These are phyloP conservation scores for Verticillium tricorpus DNA, from an alignment of 2,329 filamentous ascomycete species.

Conservation along the genomic window DNA sequence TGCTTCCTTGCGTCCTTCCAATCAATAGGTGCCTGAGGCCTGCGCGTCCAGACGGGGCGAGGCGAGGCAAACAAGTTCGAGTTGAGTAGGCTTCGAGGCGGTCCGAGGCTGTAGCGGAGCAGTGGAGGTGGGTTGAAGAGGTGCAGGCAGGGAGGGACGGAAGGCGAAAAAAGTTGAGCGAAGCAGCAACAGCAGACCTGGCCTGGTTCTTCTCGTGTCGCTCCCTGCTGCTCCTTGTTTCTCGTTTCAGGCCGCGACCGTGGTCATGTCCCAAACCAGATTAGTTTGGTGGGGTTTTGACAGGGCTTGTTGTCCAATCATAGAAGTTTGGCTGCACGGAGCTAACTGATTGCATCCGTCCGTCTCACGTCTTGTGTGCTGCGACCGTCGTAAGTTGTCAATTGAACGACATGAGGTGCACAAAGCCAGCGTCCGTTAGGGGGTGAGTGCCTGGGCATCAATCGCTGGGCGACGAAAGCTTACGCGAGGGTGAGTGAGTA, in stretches of 20 bases:
- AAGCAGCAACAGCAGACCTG: neutral
- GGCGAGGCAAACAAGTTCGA: no score
- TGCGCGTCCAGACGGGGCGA: neutral
- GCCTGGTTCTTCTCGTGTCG: neutral
- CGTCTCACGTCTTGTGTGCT: neutral
- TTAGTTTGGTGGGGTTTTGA: neutral
- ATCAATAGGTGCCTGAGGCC: neutral
- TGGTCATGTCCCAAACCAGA: neutral
- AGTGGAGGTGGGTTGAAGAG: neutral
- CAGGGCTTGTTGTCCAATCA: neutral
- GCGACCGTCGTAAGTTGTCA: no score
- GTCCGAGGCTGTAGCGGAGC: neutral
- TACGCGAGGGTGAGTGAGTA: no score
- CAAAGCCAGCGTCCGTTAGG: no score
- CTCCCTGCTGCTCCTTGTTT: neutral
- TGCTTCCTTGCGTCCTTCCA: neutral
- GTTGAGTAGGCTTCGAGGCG: no score
- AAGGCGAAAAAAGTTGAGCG: neutral
- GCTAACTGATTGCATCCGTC: neutral
- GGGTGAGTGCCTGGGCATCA: no score
- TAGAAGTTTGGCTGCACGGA: neutral
- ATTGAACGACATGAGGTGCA: no score
- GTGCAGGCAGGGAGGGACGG: neutral
- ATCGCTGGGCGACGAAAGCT: no score
- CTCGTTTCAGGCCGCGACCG: neutral